Conservation (phyloP, 306 rosid species). For the Prosopis cineraria region DNA sequence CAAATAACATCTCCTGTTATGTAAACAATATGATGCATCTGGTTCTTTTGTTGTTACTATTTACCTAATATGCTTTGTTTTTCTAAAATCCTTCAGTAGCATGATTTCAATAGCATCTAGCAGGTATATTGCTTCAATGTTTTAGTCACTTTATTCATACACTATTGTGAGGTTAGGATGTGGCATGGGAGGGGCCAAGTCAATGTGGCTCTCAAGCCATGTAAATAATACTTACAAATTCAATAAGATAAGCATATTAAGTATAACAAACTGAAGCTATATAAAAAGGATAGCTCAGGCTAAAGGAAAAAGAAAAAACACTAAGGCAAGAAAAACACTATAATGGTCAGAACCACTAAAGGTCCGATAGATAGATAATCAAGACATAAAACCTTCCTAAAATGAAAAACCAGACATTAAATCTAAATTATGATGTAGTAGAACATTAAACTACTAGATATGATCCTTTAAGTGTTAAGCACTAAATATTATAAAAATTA, state of each 20-base stretch:
- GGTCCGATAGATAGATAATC: not conserved
- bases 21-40: not conserved
- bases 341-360: not conserved
- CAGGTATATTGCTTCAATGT: not conserved
- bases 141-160: no score
- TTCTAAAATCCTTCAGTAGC: not conserved
- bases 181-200: not conserved
- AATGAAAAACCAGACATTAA: not conserved
- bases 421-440: not conserved
- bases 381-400: not conserved
- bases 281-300: not conserved
- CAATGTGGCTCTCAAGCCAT: not conserved
- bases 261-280: not conserved
- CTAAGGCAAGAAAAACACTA: not conserved
- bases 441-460: not conserved
- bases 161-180: not conserved
- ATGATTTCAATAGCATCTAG: not conserved
- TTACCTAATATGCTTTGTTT: not conserved
- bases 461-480: not conserved
- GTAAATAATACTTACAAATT: not conserved
- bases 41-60: constrained; percentile 3
- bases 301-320: not conserved
- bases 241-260: not conserved
- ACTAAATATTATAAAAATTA: not conserved
- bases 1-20: constrained; percentile 9